Base-by-base conservation (phyloP, 2,329 filamentous ascomycete genomes). In the Phaeosphaeria sp. region DNA sequence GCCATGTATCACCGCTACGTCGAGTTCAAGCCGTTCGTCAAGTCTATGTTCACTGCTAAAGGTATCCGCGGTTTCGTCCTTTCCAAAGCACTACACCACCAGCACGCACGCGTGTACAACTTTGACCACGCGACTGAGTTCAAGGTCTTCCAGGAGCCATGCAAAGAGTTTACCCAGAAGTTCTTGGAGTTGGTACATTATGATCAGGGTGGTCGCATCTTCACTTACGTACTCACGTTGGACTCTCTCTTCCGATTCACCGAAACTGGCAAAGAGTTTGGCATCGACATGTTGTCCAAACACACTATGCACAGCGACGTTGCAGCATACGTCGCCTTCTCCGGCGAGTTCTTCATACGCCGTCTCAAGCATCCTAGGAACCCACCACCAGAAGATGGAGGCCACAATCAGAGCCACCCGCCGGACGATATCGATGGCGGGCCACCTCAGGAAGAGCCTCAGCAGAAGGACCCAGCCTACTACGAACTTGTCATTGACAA, bases 261-360 rank as follows among this genome's bases (percentile, higher is more conserved):
- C 1, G 94, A 97, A 77, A 98, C 94, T 0, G 94, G 94, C 27
- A 95, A 95, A 68, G 93, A 97, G 70, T 97, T 97, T 58, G 92
- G 93, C 51, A 92, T 98, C 69, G 94, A 97, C 78, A 82, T 97
- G 76, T 79, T 98, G 69, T 93, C 89, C 76, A 98, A 98, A 76
- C 94, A 98, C 77, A 96, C 92, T 42, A 97, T 98, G 92, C 94
- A 98, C 79, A 94, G 91, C 64, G 89, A 97, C 75, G 93, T 97
- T 1, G 91, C 89, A 36, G 90, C 91, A 2, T 97, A 97, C 75
- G 92, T 97, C 63, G 94, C 93, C 21, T 97, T 89, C 74, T 92
- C 91, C 0, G 94, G 94, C 43, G 94, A 98, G 73, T 98, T 98
- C 77, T 95, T 97, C 75, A 85, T 98, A 61, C 87, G 92, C 15